Percentiles rank a stretch among this genome's conserved stretches.
phyloP scores from a whole-genome alignment of 208 protist genomes.

The Crithidia sp. region DNA sequence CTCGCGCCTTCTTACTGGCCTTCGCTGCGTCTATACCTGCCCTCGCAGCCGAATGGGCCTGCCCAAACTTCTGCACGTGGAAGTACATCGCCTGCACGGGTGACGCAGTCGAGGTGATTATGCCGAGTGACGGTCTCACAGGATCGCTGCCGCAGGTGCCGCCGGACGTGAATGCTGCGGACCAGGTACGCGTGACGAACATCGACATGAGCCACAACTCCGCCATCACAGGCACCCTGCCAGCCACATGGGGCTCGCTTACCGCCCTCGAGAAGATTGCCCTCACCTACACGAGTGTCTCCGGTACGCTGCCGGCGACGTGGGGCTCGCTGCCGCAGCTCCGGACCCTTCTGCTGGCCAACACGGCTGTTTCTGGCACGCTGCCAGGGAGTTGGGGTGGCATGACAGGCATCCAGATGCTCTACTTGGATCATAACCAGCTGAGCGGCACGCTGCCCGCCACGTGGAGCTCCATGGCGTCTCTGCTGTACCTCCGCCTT shows the following conservation, averaged over 20 bases:
- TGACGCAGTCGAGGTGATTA: background rate
- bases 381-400: slow-evolving; percentile 2
- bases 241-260: background rate
- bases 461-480: background rate
- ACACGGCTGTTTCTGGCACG: background rate
- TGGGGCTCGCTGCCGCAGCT: slow-evolving; percentile 5
- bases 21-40: background rate
- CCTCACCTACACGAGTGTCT: background rate
- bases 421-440: slow-evolving; percentile 9
- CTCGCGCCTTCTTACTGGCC: background rate
- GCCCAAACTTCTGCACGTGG: slow-evolving; percentile 8
- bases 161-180: background rate
- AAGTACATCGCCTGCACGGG: slow-evolving; percentile 5
- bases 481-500: background rate
- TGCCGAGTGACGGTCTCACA: slow-evolving; percentile 2
- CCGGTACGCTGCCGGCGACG: slow-evolving; percentile 13
- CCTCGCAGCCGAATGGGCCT: background rate
- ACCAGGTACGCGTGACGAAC: background rate
- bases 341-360: background rate
- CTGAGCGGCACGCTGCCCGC: slow-evolving; percentile 6
- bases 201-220: background rate
- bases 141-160: slow-evolving; percentile 1
- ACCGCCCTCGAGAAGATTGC: slow-evolving; percentile 5
- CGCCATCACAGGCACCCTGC: slow-evolving; percentile 11
- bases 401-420: background rate